Evolutionary conservation across 441 rosid genomes (phyloP).

Genomic region (Bruguiera hainesii): DNA sequence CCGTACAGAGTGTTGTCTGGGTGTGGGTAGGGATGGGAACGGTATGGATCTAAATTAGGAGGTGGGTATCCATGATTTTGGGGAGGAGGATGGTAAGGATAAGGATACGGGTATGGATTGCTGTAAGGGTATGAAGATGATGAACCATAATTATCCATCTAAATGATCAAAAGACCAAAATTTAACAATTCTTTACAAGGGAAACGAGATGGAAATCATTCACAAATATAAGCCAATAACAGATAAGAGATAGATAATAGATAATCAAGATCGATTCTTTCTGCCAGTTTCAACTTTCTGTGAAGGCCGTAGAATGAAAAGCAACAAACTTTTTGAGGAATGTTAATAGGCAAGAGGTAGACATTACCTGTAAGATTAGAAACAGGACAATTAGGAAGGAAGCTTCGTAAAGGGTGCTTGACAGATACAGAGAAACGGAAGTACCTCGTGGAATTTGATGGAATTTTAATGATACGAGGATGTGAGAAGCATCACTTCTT

Average conservation of each 20-base stretch:
- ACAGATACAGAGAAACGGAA: background rate
- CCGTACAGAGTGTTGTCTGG: conserved; percentile 39
- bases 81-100: conserved; percentile 40
- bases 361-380: too few species aligned
- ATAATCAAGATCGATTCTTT: background rate
- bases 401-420: too few species aligned
- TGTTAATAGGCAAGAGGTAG: background rate
- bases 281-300: background rate
- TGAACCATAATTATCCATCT: conserved; percentile 40
- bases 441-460: conserved; percentile 10
- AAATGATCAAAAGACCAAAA: background rate
- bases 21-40: conserved; percentile 30
- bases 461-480: background rate
- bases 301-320: background rate
- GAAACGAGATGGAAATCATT: conserved; percentile 3
- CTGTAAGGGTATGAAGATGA: conserved; percentile 11
- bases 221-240: background rate
- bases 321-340: background rate
- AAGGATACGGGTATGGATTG: conserved; percentile 29
- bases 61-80: conserved; percentile 37
- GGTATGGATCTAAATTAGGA: conserved; percentile 42
- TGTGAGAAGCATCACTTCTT: background rate
- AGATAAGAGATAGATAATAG: background rate
- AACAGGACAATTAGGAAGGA: too few species aligned
- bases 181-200: background rate